These are phyloP conservation scores for Fusarium siculi DNA, from an alignment of 2,329 filamentous ascomycete genomes.

Conservation along the genomic window DNA sequence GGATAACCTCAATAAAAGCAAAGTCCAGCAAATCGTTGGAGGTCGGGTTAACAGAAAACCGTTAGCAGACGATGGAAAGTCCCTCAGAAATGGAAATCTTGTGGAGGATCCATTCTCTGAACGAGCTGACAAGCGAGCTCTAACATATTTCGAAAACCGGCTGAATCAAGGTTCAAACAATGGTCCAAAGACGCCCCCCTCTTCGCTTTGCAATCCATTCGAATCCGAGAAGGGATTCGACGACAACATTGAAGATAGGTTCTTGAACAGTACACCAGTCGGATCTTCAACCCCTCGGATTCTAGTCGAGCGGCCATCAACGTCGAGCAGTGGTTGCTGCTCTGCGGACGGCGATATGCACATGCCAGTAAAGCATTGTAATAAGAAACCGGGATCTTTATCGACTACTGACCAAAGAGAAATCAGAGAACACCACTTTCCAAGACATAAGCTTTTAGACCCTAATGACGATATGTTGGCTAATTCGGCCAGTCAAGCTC, in stretches of 20 bases:
- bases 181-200: not conserved
- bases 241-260: conserved; percentile 51
- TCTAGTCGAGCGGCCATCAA: conserved; percentile 31
- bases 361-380: conserved; percentile 1
- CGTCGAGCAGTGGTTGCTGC: conserved; percentile 28
- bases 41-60: conserved; percentile 46
- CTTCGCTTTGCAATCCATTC: conserved; percentile 44
- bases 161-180: conserved; percentile 24
- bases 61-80: conserved; percentile 44
- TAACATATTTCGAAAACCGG: conserved; percentile 40
- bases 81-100: conserved; percentile 40
- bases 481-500: conserved; percentile 18
- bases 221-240: conserved; percentile 53
- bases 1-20: conserved; percentile 49
- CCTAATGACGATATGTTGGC: not conserved
- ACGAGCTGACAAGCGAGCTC: conserved; percentile 21
- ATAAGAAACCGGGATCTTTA: not conserved
- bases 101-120: conserved; percentile 48
- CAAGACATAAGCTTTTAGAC: not conserved
- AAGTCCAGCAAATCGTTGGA: conserved; percentile 49
- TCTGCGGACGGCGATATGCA: conserved; percentile 10
- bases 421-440: not conserved
- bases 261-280: conserved; percentile 50
- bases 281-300: conserved; percentile 54
- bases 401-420: not conserved